phyloP scores from a whole-genome alignment of 352 stramenopile species.

The Phytophthora brassicae region DNA sequence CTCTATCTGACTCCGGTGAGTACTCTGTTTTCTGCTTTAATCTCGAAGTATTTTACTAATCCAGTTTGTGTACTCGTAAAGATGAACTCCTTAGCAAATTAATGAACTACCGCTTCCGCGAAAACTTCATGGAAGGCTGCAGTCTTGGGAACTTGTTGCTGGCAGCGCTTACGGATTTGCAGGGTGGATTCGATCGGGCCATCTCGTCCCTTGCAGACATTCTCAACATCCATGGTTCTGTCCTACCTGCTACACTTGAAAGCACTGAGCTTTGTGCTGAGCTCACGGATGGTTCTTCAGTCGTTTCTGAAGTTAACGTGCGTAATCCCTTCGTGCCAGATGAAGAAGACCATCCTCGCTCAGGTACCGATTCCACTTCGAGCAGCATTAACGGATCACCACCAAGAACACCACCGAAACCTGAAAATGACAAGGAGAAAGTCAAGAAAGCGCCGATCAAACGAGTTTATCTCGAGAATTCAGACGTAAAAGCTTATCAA shows the following conservation, averaged over 20 bases:
- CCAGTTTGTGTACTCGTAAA: constrained; percentile 16
- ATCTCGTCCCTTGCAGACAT: constrained; percentile 84
- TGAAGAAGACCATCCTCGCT: constrained; percentile 20
- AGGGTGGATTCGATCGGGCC: constrained; percentile 79
- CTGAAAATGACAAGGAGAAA: constrained; percentile 32
- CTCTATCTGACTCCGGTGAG: constrained; percentile 77
- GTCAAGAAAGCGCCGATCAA: constrained; percentile 74
- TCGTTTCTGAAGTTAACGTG: constrained; percentile 85
- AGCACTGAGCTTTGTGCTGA: constrained; percentile 82
- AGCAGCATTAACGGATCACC: constrained; percentile 25
- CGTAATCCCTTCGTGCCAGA: constrained; percentile 59
- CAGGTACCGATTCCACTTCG: constrained; percentile 21
- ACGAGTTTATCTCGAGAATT: constrained; percentile 78
- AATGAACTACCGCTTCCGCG: constrained; percentile 89
- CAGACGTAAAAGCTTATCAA: constrained; percentile 68
- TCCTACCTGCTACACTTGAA: constrained; percentile 82
- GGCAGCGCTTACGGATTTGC: constrained; percentile 79
- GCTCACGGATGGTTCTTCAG: constrained; percentile 65
- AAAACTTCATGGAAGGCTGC: constrained; percentile 88
- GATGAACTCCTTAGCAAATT: constrained; percentile 86
- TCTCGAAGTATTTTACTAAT: background rate
- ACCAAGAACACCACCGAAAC: constrained; percentile 21
- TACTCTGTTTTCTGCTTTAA: background rate
- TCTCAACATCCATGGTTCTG: constrained; percentile 81
- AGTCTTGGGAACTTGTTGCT: constrained; percentile 83